phyloP scores from a whole-genome alignment of 2,329 filamentous ascomycete genomes.

The Thermomyces lanuginosus region DNA sequence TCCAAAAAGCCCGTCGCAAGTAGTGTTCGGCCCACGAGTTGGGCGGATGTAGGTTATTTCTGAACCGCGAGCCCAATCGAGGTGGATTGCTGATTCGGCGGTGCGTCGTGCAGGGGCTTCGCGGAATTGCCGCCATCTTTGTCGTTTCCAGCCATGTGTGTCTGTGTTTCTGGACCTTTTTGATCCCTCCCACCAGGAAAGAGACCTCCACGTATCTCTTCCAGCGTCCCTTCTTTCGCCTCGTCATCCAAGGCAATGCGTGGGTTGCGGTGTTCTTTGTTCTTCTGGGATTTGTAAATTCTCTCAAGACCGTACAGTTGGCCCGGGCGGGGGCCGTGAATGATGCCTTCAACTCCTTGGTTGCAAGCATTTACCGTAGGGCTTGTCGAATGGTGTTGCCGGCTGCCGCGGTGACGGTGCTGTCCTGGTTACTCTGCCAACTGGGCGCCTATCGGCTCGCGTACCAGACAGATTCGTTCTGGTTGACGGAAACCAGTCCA shows the following conservation, averaged over 20 bases:
- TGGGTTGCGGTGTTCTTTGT: constrained; percentile 52
- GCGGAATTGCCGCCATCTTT: constrained; percentile 38
- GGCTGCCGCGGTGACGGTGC: constrained; percentile 36
- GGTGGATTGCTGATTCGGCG: constrained; percentile 2
- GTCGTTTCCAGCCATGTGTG: constrained; percentile 41
- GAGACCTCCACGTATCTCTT: constrained; percentile 35
- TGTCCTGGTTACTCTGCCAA: constrained; percentile 41
- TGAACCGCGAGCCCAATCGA: too few species aligned
- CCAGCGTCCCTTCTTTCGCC: constrained; percentile 43
- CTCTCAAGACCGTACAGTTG: constrained; percentile 43
- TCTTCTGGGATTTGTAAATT: constrained; percentile 48
- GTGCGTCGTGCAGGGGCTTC: constrained; percentile 32
- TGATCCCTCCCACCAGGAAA: constrained; percentile 34
- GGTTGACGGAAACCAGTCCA: constrained; percentile 38
- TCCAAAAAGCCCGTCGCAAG: constrained; percentile 4
- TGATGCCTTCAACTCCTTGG: constrained; percentile 37
- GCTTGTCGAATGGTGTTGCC: constrained; percentile 44
- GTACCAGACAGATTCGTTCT: constrained; percentile 42
- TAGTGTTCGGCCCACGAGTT: constrained; percentile 7
- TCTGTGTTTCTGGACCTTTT: constrained; percentile 34
- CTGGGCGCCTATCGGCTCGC: constrained; percentile 42
- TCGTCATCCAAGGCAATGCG: constrained; percentile 44
- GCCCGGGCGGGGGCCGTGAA: constrained; percentile 39
- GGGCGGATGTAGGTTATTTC: constrained; percentile 10
- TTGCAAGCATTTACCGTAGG: constrained; percentile 42